Evolutionary conservation across 1,139 yeast genomes (phyloP).

Genomic region (Geotrichum fermentans): DNA sequence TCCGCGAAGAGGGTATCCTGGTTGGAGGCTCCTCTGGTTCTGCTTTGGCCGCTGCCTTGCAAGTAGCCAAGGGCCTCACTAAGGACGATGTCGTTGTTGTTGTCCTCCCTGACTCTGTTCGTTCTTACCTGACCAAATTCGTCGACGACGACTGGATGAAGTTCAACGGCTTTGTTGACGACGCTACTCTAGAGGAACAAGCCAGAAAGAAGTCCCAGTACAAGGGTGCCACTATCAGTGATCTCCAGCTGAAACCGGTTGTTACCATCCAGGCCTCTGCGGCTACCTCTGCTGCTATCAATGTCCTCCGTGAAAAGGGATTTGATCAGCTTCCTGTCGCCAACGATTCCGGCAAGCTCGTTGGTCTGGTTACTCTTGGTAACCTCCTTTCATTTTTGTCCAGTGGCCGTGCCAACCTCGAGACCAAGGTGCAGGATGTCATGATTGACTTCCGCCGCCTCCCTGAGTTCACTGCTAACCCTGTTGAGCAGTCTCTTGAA

Average conservation of each 20-base stretch:
- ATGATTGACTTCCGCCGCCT: constrained; percentile 61
- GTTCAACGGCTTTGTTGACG: constrained; percentile 64
- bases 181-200: constrained; percentile 42
- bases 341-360: constrained; percentile 53
- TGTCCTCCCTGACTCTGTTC: constrained; percentile 80
- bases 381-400: constrained; percentile 66
- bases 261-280: constrained; percentile 66
- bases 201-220: constrained; percentile 45
- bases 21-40: constrained; percentile 89
- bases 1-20: constrained; percentile 78
- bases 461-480: constrained; percentile 44
- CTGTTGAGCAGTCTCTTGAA: constrained; percentile 44
- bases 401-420: constrained; percentile 54
- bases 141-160: constrained; percentile 92
- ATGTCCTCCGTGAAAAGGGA: constrained; percentile 67
- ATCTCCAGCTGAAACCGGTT: constrained; percentile 75
- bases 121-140: constrained; percentile 82
- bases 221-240: constrained; percentile 60
- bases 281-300: constrained; percentile 61
- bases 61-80: constrained; percentile 63
- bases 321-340: constrained; percentile 85
- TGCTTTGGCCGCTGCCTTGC: constrained; percentile 75
- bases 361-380: constrained; percentile 76
- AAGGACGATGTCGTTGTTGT: constrained; percentile 76
- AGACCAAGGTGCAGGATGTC: constrained; percentile 57